These are phyloP conservation scores for Termitomyces sp. DNA, from an alignment of 768 basidiomycete species.

Conservation along the genomic window DNA sequence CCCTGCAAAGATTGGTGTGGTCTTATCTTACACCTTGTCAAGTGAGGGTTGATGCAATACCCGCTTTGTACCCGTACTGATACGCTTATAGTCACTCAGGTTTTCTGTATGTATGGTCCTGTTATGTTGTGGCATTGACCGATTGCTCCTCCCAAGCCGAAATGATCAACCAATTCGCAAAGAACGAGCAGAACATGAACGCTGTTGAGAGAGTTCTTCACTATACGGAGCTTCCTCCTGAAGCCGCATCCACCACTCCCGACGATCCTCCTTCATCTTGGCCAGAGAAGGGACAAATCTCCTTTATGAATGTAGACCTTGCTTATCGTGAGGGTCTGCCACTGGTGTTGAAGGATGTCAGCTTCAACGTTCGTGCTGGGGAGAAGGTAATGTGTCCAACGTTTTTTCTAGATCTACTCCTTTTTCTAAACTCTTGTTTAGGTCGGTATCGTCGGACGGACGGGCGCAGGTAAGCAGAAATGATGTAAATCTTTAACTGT, in stretches of 20 bases:
- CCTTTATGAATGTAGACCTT: conserved; percentile 53
- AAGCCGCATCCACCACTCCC: conserved; percentile 41
- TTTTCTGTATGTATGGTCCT: conserved; percentile 41
- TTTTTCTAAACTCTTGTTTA: conserved; percentile 10
- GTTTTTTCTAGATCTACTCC: conserved; percentile 1
- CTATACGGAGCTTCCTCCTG: conserved; percentile 59
- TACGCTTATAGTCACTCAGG: conserved; percentile 39
- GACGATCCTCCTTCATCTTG: conserved; percentile 46
- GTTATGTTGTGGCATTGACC: background rate
- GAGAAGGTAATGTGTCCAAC: conserved; percentile 52
- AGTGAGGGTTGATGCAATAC: conserved; percentile 31
- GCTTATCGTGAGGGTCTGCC: conserved; percentile 63
- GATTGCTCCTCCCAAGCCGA: conserved; percentile 33
- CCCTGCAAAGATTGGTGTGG: conserved; percentile 62
- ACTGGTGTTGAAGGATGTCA: conserved; percentile 57
- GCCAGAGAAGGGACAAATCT: conserved; percentile 50
- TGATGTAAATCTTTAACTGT: background rate
- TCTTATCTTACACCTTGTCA: conserved; percentile 50
- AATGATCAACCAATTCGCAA: conserved; percentile 53
- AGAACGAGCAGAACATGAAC: conserved; percentile 71
- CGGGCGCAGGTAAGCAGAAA: conserved; percentile 34
- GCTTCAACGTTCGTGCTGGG: conserved; percentile 52
- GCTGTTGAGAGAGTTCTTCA: conserved; percentile 68
- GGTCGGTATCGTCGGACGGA: conserved; percentile 47
- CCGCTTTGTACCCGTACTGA: background rate